Percentiles rank a stretch among this genome's conserved stretches.
Conservation (phyloP, 2,329 filamentous ascomycete species). For the Phyllosticta citriasiana region DNA sequence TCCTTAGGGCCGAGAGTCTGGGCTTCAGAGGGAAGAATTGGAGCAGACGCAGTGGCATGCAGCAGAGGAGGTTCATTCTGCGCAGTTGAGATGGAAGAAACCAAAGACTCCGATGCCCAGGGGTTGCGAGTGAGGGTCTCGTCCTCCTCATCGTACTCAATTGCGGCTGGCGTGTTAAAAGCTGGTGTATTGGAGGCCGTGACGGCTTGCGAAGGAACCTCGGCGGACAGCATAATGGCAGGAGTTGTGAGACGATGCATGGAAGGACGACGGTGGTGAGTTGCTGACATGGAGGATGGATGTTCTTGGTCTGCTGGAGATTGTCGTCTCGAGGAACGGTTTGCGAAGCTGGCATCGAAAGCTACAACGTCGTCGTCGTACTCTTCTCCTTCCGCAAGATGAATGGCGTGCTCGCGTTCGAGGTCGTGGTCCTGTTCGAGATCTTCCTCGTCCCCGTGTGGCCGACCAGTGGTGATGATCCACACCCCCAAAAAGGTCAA, state of each 20-base stretch:
- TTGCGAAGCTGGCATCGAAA: background rate
- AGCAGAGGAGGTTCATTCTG: conserved; percentile 16
- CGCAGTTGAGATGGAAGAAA: background rate
- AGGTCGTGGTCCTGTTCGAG: background rate
- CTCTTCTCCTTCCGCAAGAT: background rate
- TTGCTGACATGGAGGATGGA: background rate
- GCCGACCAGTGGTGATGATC: conserved; percentile 80
- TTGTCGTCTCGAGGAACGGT: background rate
- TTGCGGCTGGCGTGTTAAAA: conserved; percentile 1
- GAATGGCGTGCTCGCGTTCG: conserved; percentile 2
- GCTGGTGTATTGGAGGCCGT: background rate
- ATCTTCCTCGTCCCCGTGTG: conserved; percentile 42
- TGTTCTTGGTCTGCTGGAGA: background rate
- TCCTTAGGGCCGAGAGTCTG: conserved; percentile 1
- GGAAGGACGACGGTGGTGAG: conserved; percentile 5
- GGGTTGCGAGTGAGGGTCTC: conserved; percentile 5
- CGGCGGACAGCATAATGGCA: conserved; percentile 1
- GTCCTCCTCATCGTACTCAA: conserved; percentile 1
- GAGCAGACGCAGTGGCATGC: conserved; percentile 21
- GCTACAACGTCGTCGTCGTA: conserved; percentile 6
- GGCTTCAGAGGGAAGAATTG: conserved; percentile 15
- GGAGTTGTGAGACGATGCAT: conserved; percentile 4
- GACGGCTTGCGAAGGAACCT: conserved; percentile 6
- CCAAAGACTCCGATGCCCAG: conserved; percentile 4
- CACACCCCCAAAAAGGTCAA: conserved; percentile 96